Conservation (phyloP, 1,284 basidiomycete genomes). For the Megacollybia platyphylla region DNA sequence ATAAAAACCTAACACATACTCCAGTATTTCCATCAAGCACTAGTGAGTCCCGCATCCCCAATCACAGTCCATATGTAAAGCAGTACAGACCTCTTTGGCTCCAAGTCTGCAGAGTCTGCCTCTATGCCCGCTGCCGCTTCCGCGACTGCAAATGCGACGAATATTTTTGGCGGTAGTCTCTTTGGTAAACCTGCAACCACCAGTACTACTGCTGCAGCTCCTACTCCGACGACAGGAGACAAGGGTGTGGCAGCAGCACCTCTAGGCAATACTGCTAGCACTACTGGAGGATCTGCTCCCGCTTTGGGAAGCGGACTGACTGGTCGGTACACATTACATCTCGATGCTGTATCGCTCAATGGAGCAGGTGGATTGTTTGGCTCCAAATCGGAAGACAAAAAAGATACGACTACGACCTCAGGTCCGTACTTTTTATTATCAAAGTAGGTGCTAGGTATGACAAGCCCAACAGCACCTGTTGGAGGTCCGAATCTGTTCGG, state of each 20-base stretch:
- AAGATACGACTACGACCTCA: constrained; percentile 16
- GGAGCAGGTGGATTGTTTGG: constrained; percentile 19
- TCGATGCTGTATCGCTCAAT: background rate
- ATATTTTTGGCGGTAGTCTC: background rate
- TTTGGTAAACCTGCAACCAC: background rate
- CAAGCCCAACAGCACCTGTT: background rate
- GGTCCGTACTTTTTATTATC: constrained; percentile 7
- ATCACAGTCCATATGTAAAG: background rate
- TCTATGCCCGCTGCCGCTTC: constrained; percentile 6
- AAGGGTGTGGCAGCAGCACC: background rate
- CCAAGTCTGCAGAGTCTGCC: constrained; percentile 1
- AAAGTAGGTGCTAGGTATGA: background rate
- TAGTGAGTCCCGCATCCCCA: background rate
- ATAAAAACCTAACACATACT: background rate
- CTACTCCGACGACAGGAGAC: background rate
- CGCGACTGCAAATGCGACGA: constrained; percentile 2
- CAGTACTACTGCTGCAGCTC: background rate
- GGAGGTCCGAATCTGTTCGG: background rate
- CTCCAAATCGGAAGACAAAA: constrained; percentile 25
- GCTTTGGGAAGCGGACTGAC: too few species aligned
- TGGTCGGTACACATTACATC: background rate
- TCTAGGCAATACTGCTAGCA: background rate
- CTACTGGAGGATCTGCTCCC: background rate
- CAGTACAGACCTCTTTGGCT: constrained; percentile 2
- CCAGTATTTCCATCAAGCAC: background rate